Percentiles rank a stretch among this genome's conserved stretches.
These are phyloP conservation scores for Clonostachys solani DNA, from an alignment of 2,329 filamentous ascomycete species.

Conservation along the genomic window DNA sequence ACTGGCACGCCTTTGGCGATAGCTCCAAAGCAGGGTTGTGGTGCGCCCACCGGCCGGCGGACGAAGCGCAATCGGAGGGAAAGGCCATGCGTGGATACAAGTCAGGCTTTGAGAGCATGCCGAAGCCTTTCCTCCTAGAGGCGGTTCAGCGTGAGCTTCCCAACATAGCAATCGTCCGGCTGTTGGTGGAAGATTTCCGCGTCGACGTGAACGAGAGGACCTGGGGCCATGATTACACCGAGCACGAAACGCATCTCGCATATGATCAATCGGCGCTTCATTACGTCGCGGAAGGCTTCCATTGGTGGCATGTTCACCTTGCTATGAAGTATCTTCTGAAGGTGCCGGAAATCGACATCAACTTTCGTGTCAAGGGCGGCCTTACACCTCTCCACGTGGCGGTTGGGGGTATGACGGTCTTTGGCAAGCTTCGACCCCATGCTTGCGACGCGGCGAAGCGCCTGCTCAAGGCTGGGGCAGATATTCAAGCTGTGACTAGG, in stretches of 20 bases:
- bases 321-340: constrained; percentile 12
- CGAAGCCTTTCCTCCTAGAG: neutral
- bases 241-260: neutral
- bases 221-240: neutral
- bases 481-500: constrained; percentile 9
- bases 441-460: constrained; percentile 1
- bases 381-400: constrained; percentile 11
- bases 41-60: neutral
- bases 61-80: neutral
- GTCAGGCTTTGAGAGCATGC: neutral
- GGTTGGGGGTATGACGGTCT: neutral
- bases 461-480: constrained; percentile 12
- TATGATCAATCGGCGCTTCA: constrained; percentile 7
- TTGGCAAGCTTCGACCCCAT: neutral
- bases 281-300: constrained; percentile 3
- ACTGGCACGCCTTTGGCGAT: neutral
- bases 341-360: constrained; percentile 6
- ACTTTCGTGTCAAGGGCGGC: constrained; percentile 3
- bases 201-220: neutral
- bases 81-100: neutral
- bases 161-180: neutral
- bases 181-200: neutral
- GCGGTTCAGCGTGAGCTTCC: neutral
- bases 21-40: neutral
- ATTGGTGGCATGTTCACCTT: constrained; percentile 14